Evolutionary conservation across 2,329 filamentous ascomycete genomes (phyloP).

Genomic region (Bimuria novae-zelandiae): DNA sequence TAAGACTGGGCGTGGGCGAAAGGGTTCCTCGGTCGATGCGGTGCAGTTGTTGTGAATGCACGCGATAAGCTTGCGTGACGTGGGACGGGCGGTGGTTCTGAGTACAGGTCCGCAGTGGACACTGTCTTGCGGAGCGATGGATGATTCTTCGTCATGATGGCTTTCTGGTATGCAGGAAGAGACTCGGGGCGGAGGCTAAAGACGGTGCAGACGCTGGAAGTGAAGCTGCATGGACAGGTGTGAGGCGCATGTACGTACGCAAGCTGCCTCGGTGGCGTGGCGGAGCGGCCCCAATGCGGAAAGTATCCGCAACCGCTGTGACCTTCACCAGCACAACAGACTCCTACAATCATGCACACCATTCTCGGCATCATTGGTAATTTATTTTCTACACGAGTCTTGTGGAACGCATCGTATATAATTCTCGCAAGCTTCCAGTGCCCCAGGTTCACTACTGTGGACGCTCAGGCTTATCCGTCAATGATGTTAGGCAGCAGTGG

Average conservation of each 20-base stretch:
- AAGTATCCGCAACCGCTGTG: conserved; percentile 5
- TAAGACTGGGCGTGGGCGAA: conserved; percentile 19
- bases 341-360: too few species aligned
- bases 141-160: conserved; percentile 44
- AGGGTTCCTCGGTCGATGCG: conserved; percentile 29
- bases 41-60: conserved; percentile 37
- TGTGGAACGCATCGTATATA: too few species aligned
- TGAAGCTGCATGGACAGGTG: conserved; percentile 1
- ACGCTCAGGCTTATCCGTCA: too few species aligned
- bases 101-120: conserved; percentile 44
- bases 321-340: too few species aligned
- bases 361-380: too few species aligned
- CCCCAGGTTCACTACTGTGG: too few species aligned
- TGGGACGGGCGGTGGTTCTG: conserved; percentile 39
- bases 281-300: conserved; percentile 1
- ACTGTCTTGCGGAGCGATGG: conserved; percentile 43
- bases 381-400: too few species aligned
- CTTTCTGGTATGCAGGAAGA: not conserved
- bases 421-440: too few species aligned
- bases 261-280: conserved; percentile 10
- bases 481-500: too few species aligned
- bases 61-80: conserved; percentile 37
- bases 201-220: not conserved
- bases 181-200: not conserved
- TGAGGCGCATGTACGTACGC: conserved; percentile 4